phyloP scores from a whole-genome alignment of 139 green algal genomes.

The Medakamo hakoo region DNA sequence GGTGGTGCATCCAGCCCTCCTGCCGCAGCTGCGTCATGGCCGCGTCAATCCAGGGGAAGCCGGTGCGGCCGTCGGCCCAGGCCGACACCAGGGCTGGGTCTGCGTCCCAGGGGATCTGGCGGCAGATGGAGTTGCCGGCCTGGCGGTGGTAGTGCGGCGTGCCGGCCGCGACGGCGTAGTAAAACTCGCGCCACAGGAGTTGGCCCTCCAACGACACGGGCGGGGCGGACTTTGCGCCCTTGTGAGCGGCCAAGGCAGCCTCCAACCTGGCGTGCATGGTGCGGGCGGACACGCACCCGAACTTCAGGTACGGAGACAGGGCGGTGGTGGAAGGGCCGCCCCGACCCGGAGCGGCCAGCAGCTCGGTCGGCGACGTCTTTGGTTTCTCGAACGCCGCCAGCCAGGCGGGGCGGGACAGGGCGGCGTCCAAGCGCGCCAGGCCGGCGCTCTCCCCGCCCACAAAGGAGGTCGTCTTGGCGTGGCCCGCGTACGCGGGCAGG shows the following conservation, averaged over 20 bases:
- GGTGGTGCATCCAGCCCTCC: constrained; percentile 86
- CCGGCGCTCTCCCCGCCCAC: constrained; percentile 61
- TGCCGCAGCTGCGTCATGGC: constrained; percentile 70
- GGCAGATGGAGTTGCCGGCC: constrained; percentile 77
- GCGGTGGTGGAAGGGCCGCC: constrained; percentile 66
- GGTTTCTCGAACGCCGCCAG: constrained; percentile 76
- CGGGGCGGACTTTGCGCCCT: constrained; percentile 51
- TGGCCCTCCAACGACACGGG: constrained; percentile 66
- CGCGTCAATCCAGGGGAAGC: constrained; percentile 72
- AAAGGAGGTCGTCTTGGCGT: constrained; percentile 30
- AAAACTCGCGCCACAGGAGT: constrained; percentile 65
- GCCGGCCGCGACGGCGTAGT: constrained; percentile 27
- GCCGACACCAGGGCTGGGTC: constrained; percentile 43
- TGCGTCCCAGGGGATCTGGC: constrained; percentile 56
- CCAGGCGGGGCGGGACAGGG: constrained; percentile 39
- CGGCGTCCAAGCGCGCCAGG: constrained; percentile 34
- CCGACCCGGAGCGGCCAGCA: too few relatives aligned
- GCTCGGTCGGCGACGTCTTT: constrained; percentile 61
- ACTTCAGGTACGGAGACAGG: constrained; percentile 80
- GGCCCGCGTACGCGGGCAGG: constrained; percentile 34
- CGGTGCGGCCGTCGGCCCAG: constrained; percentile 46
- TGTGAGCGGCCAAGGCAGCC: constrained; percentile 13
- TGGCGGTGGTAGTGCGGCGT: constrained; percentile 72
- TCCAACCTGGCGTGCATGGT: constrained; percentile 26
- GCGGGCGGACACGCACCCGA: constrained; percentile 35